Percentiles rank a stretch among this genome's conserved stretches.
Conservation (phyloP, 2,329 filamentous ascomycete genomes). For the Penicillium crustosum region DNA sequence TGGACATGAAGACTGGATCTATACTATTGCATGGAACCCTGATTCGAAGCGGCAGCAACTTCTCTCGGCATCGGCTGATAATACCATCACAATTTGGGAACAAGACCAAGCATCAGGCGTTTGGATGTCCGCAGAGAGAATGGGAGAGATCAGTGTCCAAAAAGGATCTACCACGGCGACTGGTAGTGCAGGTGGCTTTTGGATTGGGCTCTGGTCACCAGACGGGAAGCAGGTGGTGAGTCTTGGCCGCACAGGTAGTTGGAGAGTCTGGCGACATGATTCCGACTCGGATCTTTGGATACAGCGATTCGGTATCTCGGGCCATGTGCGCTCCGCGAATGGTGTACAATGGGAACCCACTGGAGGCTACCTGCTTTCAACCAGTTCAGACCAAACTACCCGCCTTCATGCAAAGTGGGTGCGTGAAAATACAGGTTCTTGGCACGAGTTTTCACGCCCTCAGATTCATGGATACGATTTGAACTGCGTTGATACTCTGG, state of each 20-base stretch:
- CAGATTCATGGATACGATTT: slow-evolving; percentile 98
- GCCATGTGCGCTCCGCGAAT: slow-evolving; percentile 79
- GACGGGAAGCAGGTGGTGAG: slow-evolving; percentile 72
- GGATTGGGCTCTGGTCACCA: slow-evolving; percentile 91
- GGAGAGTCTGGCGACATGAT: slow-evolving; percentile 78
- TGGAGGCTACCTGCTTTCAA: slow-evolving; percentile 83
- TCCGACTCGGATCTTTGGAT: slow-evolving; percentile 66
- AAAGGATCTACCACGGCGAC: slow-evolving; percentile 97
- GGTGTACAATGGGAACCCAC: slow-evolving; percentile 80
- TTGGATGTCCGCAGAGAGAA: slow-evolving; percentile 80
- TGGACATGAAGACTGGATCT: slow-evolving; percentile 98
- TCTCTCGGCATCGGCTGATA: slow-evolving; percentile 89
- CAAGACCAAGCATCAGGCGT: slow-evolving; percentile 79
- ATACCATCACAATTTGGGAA: slow-evolving; percentile 91
- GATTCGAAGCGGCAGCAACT: slow-evolving; percentile 63
- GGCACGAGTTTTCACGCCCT: slow-evolving; percentile 93
- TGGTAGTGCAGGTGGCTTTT: slow-evolving; percentile 92
- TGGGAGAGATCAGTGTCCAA: slow-evolving; percentile 90
- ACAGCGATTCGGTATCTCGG: slow-evolving; percentile 74
- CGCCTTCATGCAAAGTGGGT: slow-evolving; percentile 81
- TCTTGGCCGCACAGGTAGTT: slow-evolving; percentile 87
- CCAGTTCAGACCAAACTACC: slow-evolving; percentile 89
- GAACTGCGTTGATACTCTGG: slow-evolving; percentile 83
- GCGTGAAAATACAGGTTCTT: slow-evolving; percentile 56
- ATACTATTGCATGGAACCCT: slow-evolving; percentile 75